Evolutionary conservation across 2,329 filamentous ascomycete genomes (phyloP).

Genomic region (Ophiocordyceps polyrhachis-furcata): DNA sequence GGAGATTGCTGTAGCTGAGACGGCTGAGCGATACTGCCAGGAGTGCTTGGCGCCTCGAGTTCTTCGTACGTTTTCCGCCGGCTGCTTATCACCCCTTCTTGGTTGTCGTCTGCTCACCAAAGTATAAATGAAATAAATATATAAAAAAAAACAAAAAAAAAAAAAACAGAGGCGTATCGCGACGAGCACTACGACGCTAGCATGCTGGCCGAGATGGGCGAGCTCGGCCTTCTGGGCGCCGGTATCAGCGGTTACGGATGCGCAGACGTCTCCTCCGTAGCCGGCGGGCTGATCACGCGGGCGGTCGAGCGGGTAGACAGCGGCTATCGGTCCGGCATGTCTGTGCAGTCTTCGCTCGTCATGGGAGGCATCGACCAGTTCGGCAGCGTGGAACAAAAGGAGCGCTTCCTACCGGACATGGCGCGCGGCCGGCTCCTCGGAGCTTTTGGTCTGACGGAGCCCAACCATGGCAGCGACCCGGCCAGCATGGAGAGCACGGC

Average conservation of each 20-base stretch:
- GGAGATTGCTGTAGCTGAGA: slow-evolving; percentile 75
- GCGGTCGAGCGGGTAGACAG: slow-evolving; percentile 84
- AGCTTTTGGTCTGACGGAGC: slow-evolving; percentile 80
- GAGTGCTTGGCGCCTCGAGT: slow-evolving; percentile 73
- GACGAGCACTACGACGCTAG: slow-evolving; percentile 73
- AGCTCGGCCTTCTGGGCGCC: slow-evolving; percentile 71
- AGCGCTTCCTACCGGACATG: slow-evolving; percentile 62
- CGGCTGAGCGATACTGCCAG: slow-evolving; percentile 85
- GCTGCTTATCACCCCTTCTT: background rate
- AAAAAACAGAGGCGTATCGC: slow-evolving; percentile 51
- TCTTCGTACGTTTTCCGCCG: slow-evolving; percentile 40
- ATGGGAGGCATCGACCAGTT: slow-evolving; percentile 89
- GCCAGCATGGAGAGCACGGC: slow-evolving; percentile 80
- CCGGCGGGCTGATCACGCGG: slow-evolving; percentile 74
- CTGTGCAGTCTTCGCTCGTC: slow-evolving; percentile 77
- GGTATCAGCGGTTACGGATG: slow-evolving; percentile 79
- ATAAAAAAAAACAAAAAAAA: too few relatives aligned
- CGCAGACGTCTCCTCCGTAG: slow-evolving; percentile 72
- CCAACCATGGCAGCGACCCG: slow-evolving; percentile 82
- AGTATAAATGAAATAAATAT: too few relatives aligned
- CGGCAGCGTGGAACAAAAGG: slow-evolving; percentile 71
- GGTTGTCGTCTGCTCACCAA: background rate
- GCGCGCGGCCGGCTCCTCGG: slow-evolving; percentile 69
- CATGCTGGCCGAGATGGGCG: slow-evolving; percentile 82
- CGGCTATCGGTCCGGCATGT: slow-evolving; percentile 84